phyloP scores from a whole-genome alignment of 768 basidiomycete genomes.

The Psilocybe azurescens region DNA sequence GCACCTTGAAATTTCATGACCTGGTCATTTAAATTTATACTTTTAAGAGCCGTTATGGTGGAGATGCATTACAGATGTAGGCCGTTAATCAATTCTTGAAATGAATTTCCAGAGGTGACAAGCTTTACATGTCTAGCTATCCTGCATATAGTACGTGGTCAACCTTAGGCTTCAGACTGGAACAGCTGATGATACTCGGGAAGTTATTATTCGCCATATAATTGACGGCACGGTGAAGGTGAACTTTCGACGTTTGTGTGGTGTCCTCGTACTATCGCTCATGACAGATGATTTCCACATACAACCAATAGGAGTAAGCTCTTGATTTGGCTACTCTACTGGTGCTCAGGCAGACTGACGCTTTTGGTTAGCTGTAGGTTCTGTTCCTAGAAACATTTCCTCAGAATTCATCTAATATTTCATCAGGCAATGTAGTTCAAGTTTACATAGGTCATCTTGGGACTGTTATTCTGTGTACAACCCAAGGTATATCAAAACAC shows the following conservation, averaged over 20 bases:
- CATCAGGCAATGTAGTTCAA: slow-evolving; percentile 8
- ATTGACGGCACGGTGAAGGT: not conserved
- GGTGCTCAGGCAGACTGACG: not conserved
- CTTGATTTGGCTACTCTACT: not conserved
- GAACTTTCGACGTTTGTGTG: no score
- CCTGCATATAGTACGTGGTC: not conserved
- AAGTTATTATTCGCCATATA: slow-evolving; percentile 2
- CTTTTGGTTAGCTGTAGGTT: not conserved
- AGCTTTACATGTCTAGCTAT: not conserved
- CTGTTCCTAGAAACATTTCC: not conserved
- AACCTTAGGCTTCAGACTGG: not conserved
- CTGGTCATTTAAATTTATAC: not conserved
- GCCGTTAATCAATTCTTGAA: not conserved
- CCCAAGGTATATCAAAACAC: not conserved
- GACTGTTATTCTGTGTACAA: slow-evolving; percentile 1
- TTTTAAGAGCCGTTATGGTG: slow-evolving; percentile 7
- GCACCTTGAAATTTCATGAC: not conserved
- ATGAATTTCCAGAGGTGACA: not conserved
- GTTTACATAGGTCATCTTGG: slow-evolving; percentile 2
- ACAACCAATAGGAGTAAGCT: not conserved
- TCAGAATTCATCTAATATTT: not conserved
- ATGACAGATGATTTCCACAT: not conserved
- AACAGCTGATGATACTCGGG: not conserved
- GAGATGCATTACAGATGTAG: slow-evolving; percentile 8
- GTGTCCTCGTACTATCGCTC: not conserved